These are phyloP conservation scores for Ruellia speciosa DNA, from an alignment of 305 asterid genomes.

Conservation along the genomic window DNA sequence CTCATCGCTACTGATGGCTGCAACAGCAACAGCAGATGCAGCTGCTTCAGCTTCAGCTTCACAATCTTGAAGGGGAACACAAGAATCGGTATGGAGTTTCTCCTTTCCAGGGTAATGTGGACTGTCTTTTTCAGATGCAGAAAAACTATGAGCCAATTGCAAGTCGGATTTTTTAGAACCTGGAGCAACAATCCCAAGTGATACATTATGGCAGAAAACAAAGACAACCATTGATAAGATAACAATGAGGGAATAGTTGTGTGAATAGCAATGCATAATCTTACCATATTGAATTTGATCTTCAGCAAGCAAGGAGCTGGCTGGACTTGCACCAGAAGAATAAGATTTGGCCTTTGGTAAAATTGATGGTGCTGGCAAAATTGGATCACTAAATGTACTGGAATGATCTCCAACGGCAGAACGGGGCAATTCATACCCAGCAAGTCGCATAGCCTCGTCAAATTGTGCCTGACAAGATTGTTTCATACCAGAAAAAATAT, in stretches of 20 bases:
- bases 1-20: slow-evolving; percentile 79
- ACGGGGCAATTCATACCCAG: slow-evolving; percentile 46
- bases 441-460: slow-evolving; percentile 86
- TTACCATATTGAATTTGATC: slow-evolving; percentile 96
- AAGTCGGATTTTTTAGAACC: slow-evolving; percentile 68
- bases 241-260: slow-evolving; percentile 60
- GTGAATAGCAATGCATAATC: slow-evolving; percentile 7
- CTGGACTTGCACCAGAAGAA: slow-evolving; percentile 71
- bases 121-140: slow-evolving; percentile 45
- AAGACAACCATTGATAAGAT: slow-evolving; percentile 82
- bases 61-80: slow-evolving; percentile 52
- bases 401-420: slow-evolving; percentile 63
- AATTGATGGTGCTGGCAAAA: slow-evolving; percentile 49
- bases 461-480: slow-evolving; percentile 86
- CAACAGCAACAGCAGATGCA: slow-evolving; percentile 93
- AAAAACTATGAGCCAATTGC: slow-evolving; percentile 46
- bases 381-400: slow-evolving; percentile 44
- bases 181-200: slow-evolving; percentile 73
- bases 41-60: slow-evolving; percentile 97
- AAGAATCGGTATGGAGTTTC: slow-evolving; percentile 43
- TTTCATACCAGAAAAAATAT: slow-evolving; percentile 36
- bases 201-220: slow-evolving; percentile 47
- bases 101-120: slow-evolving; percentile 59
- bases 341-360: slow-evolving; percentile 55
- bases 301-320: slow-evolving; percentile 88